Conservation (phyloP, 768 basidiomycete genomes). For the Suillus placidus region DNA sequence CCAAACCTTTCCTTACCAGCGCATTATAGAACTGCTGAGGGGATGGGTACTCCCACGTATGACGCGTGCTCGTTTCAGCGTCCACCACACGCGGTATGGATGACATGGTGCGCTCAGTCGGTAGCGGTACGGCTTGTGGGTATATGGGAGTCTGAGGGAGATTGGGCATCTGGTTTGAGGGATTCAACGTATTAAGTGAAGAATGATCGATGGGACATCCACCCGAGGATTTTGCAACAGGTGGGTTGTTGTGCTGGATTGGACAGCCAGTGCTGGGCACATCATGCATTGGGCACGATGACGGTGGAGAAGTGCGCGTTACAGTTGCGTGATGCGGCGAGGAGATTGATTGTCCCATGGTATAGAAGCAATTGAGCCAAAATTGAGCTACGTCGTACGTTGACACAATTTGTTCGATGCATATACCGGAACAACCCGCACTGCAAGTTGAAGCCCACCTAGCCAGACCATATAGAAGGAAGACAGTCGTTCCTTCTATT, state of each 20-base stretch:
- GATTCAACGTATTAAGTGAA: constrained; percentile 50
- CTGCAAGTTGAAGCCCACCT: no score
- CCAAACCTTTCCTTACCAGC: constrained; percentile 93
- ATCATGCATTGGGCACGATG: constrained; percentile 19
- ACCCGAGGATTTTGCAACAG: constrained; percentile 33
- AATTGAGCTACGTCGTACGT: not conserved
- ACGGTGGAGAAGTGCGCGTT: constrained; percentile 8
- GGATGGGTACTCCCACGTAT: constrained; percentile 92
- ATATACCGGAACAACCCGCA: not conserved
- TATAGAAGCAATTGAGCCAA: not conserved
- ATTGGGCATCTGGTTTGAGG: constrained; percentile 85
- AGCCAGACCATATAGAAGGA: no score
- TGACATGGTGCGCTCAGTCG: constrained; percentile 74
- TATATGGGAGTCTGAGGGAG: constrained; percentile 67
- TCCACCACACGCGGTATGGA: constrained; percentile 77
- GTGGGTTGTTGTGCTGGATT: constrained; percentile 39
- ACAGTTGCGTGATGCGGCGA: constrained; percentile 18
- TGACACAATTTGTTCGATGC: not conserved
- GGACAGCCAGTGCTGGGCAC: constrained; percentile 41
- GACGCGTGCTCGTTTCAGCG: constrained; percentile 16
- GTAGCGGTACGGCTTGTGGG: constrained; percentile 59
- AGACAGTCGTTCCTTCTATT: no score
- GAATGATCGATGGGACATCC: constrained; percentile 69
- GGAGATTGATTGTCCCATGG: constrained; percentile 20
- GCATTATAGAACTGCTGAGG: constrained; percentile 99